These are phyloP conservation scores for Talaromyces sp. DNA, from an alignment of 2,329 filamentous ascomycete genomes.

Conservation along the genomic window DNA sequence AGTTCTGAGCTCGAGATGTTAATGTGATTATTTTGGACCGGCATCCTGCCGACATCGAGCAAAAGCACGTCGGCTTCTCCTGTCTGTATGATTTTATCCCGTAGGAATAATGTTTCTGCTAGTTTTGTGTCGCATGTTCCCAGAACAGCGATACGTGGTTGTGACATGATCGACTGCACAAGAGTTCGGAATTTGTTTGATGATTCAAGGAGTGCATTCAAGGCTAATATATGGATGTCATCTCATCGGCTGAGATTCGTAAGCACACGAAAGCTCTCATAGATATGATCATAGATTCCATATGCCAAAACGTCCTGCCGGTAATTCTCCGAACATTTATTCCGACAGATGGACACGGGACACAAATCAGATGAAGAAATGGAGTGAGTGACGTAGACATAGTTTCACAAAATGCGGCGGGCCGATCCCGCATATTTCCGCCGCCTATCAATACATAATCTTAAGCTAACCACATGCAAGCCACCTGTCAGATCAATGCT, in stretches of 20 bases:
- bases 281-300: neutral
- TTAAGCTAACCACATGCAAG: slow-evolving; percentile 9
- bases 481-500: neutral
- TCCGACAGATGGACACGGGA: neutral
- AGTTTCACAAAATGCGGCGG: neutral
- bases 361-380: neutral
- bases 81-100: slow-evolving; percentile 40
- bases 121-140: slow-evolving; percentile 64
- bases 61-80: slow-evolving; percentile 39
- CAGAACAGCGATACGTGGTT: slow-evolving; percentile 46
- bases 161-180: neutral
- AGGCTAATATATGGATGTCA: neutral
- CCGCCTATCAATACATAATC: neutral
- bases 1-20: slow-evolving; percentile 43
- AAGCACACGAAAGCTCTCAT: neutral
- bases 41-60: slow-evolving; percentile 52
- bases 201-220: neutral
- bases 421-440: slow-evolving; percentile 7
- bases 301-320: neutral
- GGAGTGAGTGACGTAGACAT: neutral
- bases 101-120: slow-evolving; percentile 53
- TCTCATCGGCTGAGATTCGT: neutral
- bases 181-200: neutral
- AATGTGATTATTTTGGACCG: slow-evolving; percentile 44
- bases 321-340: neutral